Evolutionary conservation across 768 basidiomycete species (phyloP).

Genomic region (Calocera cornea): DNA sequence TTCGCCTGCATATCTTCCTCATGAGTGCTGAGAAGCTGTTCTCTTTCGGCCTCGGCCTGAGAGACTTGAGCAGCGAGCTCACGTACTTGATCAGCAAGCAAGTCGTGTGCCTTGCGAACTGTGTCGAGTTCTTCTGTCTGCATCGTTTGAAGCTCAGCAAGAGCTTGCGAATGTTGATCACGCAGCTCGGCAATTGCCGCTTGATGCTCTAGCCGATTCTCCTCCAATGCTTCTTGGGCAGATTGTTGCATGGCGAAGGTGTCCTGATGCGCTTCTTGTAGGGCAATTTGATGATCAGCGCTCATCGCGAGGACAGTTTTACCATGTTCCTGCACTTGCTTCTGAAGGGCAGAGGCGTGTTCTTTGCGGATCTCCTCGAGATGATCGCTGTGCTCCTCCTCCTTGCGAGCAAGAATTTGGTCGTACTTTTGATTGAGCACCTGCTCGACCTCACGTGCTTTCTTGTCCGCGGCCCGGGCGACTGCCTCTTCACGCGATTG

Average conservation of each 20-base stretch:
- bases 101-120: constrained; percentile 26
- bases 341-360: constrained; percentile 32
- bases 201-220: constrained; percentile 59
- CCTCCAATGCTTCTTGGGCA: constrained; percentile 31
- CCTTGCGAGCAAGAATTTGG: constrained; percentile 27
- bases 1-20: constrained; percentile 41
- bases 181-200: constrained; percentile 47
- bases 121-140: constrained; percentile 38
- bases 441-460: constrained; percentile 31
- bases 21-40: constrained; percentile 22
- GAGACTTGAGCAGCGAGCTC: constrained; percentile 31
- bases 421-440: constrained; percentile 32
- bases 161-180: constrained; percentile 29
- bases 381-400: constrained; percentile 27
- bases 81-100: constrained; percentile 9
- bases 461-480: constrained; percentile 24
- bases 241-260: constrained; percentile 29
- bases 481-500: constrained; percentile 41
- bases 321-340: constrained; percentile 24
- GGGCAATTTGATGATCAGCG: constrained; percentile 36
- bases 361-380: constrained; percentile 37
- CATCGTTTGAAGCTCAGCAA: constrained; percentile 39
- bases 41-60: constrained; percentile 28
- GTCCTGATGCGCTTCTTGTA: constrained; percentile 30
- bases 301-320: not conserved